phyloP scores from a whole-genome alignment of 139 green algal species.

The Klebsormidium nitens region DNA sequence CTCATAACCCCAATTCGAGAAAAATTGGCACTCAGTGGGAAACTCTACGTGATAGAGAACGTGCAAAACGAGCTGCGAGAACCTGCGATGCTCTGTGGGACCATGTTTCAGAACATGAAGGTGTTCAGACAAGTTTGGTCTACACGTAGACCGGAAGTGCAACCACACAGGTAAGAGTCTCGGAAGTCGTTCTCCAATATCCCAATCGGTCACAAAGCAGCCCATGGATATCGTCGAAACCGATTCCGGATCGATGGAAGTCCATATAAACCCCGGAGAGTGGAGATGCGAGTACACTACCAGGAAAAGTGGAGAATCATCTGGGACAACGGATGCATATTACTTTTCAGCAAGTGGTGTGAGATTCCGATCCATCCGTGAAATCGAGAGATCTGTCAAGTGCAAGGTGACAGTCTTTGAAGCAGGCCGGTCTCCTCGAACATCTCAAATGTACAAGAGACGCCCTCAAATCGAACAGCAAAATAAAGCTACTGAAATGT shows the following conservation, averaged over 20 bases:
- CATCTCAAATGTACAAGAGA: no score
- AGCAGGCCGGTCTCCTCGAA: no score
- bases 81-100: background rate
- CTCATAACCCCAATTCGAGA: background rate
- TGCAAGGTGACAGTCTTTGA: no score
- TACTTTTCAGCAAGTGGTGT: no score
- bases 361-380: no score
- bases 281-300: no score
- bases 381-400: no score
- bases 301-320: no score
- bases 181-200: no score
- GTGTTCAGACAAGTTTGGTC: background rate
- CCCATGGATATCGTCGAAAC: background rate
- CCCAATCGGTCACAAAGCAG: no score
- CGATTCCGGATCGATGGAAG: background rate
- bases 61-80: background rate
- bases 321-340: no score
- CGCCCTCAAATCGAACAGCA: no score
- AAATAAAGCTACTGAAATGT: background rate
- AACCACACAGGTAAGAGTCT: background rate
- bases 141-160: background rate
- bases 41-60: background rate
- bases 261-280: background rate
- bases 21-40: background rate
- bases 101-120: background rate